Evolutionary conservation across 73 alveolate species (phyloP), one percentile per base, ranked within the genome.

Genomic region (Effrenium voratum): DNA sequence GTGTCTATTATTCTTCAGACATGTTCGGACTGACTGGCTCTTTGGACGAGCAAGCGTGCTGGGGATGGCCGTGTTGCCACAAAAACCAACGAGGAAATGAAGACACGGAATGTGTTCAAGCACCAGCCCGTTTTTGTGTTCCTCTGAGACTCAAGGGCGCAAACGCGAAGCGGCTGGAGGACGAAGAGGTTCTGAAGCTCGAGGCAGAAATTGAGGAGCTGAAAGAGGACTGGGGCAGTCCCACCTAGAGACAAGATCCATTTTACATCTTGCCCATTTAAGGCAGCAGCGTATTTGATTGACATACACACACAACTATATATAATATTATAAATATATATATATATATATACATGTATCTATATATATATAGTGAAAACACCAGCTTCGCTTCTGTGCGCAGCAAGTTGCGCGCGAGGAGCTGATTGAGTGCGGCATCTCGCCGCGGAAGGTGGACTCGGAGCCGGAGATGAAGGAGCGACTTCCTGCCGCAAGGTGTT

Each of bases 391-490:
- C n/a, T n/a, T n/a, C n/a, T n/a, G n/a, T n/a, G n/a, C n/a, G n/a
- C n/a, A n/a, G n/a, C n/a, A n/a, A n/a, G n/a, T n/a, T n/a, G n/a
- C n/a, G n/a, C n/a, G n/a, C n/a, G 41, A 81, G 97, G 97, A 90
- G 87, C 73, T 70, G 59, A 68, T 90, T 41, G 88, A 68, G 41
- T 66, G 97, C 41, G 97, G 88, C 76, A 70, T 68, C 76, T 68
- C 34, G 24, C 88, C 97, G 13, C 88, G 97, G 30, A 72, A 90
- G 43, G 97, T 90, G 72, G n/a, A 47, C 75, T 47, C 75, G 50
- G 95, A 87, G 70, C 95, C 95, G 30, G 95, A 87, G 72, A 87
- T 87, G 84, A 83, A 87, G 95, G 95, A 60, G 85, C 72, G n/a
- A 19, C 0, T 26, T n/a, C n/a, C n/a, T n/a, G n/a, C n/a, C n/a